Evolutionary conservation across 306 rosid species (phyloP).

Genomic region (Vigna radiata): DNA sequence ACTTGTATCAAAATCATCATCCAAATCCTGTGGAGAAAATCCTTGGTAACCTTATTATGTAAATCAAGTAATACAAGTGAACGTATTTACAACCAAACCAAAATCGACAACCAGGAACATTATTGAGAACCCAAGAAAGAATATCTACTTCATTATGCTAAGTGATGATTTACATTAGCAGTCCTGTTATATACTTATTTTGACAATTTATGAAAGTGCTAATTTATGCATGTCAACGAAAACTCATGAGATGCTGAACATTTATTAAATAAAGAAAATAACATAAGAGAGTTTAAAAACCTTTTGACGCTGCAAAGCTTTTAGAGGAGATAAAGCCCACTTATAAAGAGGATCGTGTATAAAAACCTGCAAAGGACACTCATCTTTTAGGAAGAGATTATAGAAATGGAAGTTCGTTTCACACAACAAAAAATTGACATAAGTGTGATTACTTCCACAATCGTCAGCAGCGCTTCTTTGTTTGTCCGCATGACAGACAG

Average conservation of each 20-base stretch:
- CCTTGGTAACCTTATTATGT: background rate
- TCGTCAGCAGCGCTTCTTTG: conserved; percentile 91
- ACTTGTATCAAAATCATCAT: conserved; percentile 72
- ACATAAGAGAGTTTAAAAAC: background rate
- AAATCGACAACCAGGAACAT: background rate
- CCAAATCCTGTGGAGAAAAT: conserved; percentile 66
- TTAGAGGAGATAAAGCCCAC: conserved; percentile 96
- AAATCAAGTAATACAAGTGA: conserved; percentile 32
- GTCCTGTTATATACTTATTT: conserved; percentile 1
- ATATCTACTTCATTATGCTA: background rate
- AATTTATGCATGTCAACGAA: conserved; percentile 15
- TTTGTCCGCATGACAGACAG: conserved; percentile 94
- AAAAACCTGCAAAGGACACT: conserved; percentile 71
- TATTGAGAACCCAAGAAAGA: background rate
- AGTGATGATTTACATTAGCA: background rate
- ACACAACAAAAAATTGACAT: conserved; percentile 11
- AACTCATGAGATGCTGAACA: conserved; percentile 31
- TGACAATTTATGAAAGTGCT: conserved; percentile 18
- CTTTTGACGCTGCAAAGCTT: conserved; percentile 98
- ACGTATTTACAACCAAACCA: conserved; percentile 1
- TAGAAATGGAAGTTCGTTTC: conserved; percentile 23
- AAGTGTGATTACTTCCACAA: conserved; percentile 70
- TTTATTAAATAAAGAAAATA: conserved; percentile 17
- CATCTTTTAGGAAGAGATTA: conserved; percentile 34
- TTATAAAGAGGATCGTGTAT: conserved; percentile 96